Evolutionary conservation across 2,329 filamentous ascomycete genomes (phyloP).

Genomic region (Domatiomyces globalis): DNA sequence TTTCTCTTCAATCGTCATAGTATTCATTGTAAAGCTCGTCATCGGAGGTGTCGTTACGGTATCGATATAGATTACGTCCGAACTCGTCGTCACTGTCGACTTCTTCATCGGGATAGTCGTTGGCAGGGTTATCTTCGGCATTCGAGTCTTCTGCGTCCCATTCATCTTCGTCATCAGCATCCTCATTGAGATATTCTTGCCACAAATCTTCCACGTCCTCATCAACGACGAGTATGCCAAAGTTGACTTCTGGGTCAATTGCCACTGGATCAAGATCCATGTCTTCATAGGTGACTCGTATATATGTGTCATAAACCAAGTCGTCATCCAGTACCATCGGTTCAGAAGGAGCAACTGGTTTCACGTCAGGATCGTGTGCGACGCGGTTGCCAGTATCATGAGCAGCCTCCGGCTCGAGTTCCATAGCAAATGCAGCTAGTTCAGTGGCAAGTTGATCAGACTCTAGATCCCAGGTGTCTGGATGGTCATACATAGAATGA

Average conservation of each 20-base stretch:
- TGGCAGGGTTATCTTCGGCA: conserved; percentile 37
- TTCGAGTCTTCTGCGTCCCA: conserved; percentile 50
- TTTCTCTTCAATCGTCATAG: conserved; percentile 9
- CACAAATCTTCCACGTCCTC: conserved; percentile 42
- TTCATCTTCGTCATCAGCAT: conserved; percentile 38
- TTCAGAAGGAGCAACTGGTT: neutral
- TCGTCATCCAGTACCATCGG: conserved; percentile 26
- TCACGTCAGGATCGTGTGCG: neutral
- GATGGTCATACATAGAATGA: conserved; percentile 24
- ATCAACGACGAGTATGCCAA: conserved; percentile 36
- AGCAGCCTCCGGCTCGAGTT: conserved; percentile 23
- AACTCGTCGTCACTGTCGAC: conserved; percentile 34
- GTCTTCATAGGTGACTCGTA: conserved; percentile 30
- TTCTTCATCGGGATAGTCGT: conserved; percentile 39
- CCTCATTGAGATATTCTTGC: conserved; percentile 42
- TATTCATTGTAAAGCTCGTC: conserved; percentile 32
- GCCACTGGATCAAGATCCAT: conserved; percentile 20
- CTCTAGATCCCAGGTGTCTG: conserved; percentile 29
- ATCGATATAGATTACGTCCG: conserved; percentile 29
- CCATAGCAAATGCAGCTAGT: conserved; percentile 29
- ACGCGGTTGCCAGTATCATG: neutral
- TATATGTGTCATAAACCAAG: conserved; percentile 50
- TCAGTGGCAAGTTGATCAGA: conserved; percentile 30
- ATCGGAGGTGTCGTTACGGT: conserved; percentile 27
- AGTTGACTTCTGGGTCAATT: conserved; percentile 3